phyloP scores from a whole-genome alignment of 2,329 filamentous ascomycete species.

The Neofusicoccum kwambonambiense region DNA sequence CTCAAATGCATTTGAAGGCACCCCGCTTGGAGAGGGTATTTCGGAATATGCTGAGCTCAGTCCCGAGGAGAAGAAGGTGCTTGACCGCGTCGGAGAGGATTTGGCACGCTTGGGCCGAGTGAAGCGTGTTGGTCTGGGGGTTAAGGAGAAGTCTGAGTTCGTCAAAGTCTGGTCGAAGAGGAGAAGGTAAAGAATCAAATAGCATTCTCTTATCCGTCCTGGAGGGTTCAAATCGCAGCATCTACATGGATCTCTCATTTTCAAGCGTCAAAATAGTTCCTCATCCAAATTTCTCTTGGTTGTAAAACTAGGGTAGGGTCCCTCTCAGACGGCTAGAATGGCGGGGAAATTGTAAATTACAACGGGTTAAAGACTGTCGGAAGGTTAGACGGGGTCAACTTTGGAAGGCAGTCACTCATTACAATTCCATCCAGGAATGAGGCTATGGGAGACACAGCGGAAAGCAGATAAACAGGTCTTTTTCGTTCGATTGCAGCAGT shows the following conservation, averaged over 20 bases:
- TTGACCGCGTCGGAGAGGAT: constrained; percentile 80
- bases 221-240: not conserved
- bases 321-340: not conserved
- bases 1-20: not conserved
- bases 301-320: not conserved
- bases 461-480: too few species aligned
- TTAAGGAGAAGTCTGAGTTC: constrained; percentile 81
- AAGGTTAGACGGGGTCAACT: not conserved
- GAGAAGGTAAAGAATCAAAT: constrained; percentile 24
- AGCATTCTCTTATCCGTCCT: not conserved
- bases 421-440: not conserved
- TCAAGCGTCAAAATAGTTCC: too few species aligned
- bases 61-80: constrained; percentile 63
- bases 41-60: constrained; percentile 35
- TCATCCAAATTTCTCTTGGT: too few species aligned
- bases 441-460: too few species aligned
- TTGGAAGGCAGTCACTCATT: not conserved
- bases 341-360: not conserved
- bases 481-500: too few species aligned
- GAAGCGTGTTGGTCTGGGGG: constrained; percentile 81
- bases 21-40: not conserved
- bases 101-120: constrained; percentile 84
- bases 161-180: constrained; percentile 65
- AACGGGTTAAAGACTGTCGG: not conserved
- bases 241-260: not conserved